A percentile compares a stretch with the other conserved stretches of the same genome.
Evolutionary conservation across 306 rosid genomes (phyloP).

Genomic region (Urtica urens): DNA sequence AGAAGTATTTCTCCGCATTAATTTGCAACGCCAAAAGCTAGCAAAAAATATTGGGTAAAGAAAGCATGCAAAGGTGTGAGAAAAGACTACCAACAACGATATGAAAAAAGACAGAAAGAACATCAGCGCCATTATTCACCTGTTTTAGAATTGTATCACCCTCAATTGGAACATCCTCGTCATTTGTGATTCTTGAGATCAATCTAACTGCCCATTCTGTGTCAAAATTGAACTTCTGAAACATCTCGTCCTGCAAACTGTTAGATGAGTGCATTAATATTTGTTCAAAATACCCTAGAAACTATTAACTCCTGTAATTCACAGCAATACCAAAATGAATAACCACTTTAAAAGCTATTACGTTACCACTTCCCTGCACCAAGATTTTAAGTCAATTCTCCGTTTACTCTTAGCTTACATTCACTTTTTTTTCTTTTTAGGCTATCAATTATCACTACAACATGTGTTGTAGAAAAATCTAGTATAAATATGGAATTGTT

Average conservation of each 20-base stretch:
- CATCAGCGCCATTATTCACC: slow-evolving; percentile 34
- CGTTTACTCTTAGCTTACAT: too few species aligned
- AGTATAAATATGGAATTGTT: too few species aligned
- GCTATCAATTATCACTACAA: too few species aligned
- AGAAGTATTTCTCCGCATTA: slow-evolving; percentile 91
- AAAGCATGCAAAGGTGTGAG: slow-evolving; percentile 7
- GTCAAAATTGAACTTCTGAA: slow-evolving; percentile 90
- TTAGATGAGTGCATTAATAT: slow-evolving; percentile 25
- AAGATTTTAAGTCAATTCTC: too few species aligned
- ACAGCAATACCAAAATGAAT: background rate
- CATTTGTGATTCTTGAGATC: slow-evolving; percentile 82
- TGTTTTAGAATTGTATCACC: slow-evolving; percentile 75
- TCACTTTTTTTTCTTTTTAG: too few species aligned
- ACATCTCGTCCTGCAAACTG: slow-evolving; percentile 99
- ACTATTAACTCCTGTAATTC: background rate
- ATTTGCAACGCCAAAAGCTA: slow-evolving; percentile 84
- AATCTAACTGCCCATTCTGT: slow-evolving; percentile 95
- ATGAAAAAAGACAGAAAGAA: background rate
- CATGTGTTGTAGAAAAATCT: too few species aligned
- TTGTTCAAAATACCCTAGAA: slow-evolving; percentile 1
- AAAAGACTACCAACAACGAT: background rate
- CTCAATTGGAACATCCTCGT: slow-evolving; percentile 90
- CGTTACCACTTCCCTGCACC: too few species aligned
- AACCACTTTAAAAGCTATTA: background rate
- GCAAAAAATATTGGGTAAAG: slow-evolving; percentile 10